Base-by-base conservation (phyloP, 306 rosid species). In the Mimosa bimucronata region DNA sequence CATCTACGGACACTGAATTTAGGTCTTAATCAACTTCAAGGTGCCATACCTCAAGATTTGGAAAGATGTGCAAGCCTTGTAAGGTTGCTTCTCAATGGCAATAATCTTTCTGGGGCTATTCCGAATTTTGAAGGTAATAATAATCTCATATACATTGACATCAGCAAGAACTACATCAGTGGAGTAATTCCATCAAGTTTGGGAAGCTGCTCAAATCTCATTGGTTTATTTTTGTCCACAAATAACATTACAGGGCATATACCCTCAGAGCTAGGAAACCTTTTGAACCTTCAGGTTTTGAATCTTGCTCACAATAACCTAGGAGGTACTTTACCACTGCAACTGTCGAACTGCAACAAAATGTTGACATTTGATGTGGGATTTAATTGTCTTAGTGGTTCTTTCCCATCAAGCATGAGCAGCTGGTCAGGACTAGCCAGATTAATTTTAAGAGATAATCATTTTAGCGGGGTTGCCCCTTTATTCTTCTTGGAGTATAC, bases 21-120 rank as follows among this genome's bases (percentile, higher is more conserved):
- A 87, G 97, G 91, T 26, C 23, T 61, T n/a, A 94, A 94, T 84
- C 97, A 76, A 42, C 68, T 94, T 74, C 84, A 87, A 78, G 95
- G 97, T 2, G 81, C 80, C 83, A 83, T 92, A 75, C 94, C 97
- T 77, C 81, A 82, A 38, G 85, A 78, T 76, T 75, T 94, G 2
- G 97, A 97, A 77, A 86, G 83, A 10, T 94, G 98, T 81, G 60
- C 86, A 23, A 84, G 90, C 61, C 94, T 94, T 58, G 0, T n/a
- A 79, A 91, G 97, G 88, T 21, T 91, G 67, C 84, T 76, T 71
- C 91, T 94, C 25, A 75, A 71, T 50, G 76, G 74, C 55, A 94
- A 90, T 60, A 81, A 62, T 42, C 78, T 94, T 28, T 80, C 85
- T 0, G 95, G 97, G 44, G 66, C 68, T 67, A 88, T 94, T 79